These are phyloP conservation scores for Lathyrus aphaca DNA, from an alignment of 306 rosid species.

Conservation along the genomic window DNA sequence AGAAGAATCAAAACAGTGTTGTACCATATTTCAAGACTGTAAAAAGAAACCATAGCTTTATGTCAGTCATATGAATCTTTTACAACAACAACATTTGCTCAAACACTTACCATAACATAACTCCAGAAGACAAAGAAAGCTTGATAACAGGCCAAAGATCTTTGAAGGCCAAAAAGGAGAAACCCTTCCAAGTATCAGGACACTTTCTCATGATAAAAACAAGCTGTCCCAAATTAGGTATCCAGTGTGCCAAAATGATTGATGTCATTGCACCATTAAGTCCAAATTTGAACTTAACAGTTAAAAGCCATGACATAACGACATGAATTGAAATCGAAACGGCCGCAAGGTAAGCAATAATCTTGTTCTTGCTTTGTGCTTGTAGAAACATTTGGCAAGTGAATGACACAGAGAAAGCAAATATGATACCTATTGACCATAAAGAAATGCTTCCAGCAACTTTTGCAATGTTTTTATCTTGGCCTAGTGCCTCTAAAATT, in stretches of 20 bases:
- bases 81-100: no score
- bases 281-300: conserved; percentile 56
- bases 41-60: conserved; percentile 18
- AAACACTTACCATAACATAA: conserved; percentile 59
- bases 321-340: conserved; percentile 49
- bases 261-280: conserved; percentile 62
- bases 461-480: conserved; percentile 46
- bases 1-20: conserved; percentile 58
- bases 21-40: conserved; percentile 72
- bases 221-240: conserved; percentile 60
- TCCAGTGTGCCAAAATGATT: conserved; percentile 54
- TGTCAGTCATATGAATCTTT: neutral
- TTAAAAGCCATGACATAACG: conserved; percentile 60
- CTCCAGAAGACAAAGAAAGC: conserved; percentile 70
- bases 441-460: conserved; percentile 55
- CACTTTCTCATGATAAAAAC: conserved; percentile 49
- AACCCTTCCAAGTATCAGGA: conserved; percentile 68
- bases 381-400: conserved; percentile 70
- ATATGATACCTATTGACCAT: conserved; percentile 55
- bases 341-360: conserved; percentile 59
- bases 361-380: conserved; percentile 65
- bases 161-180: conserved; percentile 58
- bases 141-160: conserved; percentile 64
- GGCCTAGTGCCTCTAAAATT: conserved; percentile 54
- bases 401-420: conserved; percentile 48